Conservation (phyloP, 2,329 filamentous ascomycete species). For the Penicillium sp. region DNA sequence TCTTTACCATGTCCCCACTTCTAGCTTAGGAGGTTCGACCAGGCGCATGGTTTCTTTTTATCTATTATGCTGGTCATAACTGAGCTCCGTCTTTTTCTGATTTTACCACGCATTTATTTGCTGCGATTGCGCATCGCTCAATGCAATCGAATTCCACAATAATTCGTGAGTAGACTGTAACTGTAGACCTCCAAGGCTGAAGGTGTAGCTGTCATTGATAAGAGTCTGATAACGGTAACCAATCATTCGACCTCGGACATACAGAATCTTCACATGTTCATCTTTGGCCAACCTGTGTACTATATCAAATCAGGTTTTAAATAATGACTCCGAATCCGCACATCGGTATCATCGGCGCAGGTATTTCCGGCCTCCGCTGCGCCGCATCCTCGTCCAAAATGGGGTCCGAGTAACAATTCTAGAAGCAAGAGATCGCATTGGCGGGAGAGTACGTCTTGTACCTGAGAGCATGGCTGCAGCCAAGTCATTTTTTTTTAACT, state of each 20-base stretch:
- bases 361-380: constrained; percentile 59
- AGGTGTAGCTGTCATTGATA: neutral
- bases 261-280: neutral
- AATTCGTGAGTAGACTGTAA: neutral
- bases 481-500: neutral
- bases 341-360: constrained; percentile 61
- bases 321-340: constrained; percentile 44
- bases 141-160: neutral
- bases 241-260: constrained; percentile 14
- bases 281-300: constrained; percentile 5
- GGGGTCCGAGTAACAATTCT: constrained; percentile 59
- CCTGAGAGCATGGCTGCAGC: too few relatives aligned
- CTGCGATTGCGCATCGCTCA: neutral
- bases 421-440: constrained; percentile 58
- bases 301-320: neutral
- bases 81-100: neutral
- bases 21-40: neutral
- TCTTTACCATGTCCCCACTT: constrained; percentile 3
- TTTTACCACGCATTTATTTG: neutral
- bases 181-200: neutral
- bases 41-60: constrained; percentile 7
- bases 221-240: constrained; percentile 11
- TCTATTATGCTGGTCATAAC: constrained; percentile 21
- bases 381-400: constrained; percentile 55
- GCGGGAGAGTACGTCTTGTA: constrained; percentile 52